phyloP scores from a whole-genome alignment of 1,139 yeast genomes.

The Lodderomyces parapsilosis region DNA sequence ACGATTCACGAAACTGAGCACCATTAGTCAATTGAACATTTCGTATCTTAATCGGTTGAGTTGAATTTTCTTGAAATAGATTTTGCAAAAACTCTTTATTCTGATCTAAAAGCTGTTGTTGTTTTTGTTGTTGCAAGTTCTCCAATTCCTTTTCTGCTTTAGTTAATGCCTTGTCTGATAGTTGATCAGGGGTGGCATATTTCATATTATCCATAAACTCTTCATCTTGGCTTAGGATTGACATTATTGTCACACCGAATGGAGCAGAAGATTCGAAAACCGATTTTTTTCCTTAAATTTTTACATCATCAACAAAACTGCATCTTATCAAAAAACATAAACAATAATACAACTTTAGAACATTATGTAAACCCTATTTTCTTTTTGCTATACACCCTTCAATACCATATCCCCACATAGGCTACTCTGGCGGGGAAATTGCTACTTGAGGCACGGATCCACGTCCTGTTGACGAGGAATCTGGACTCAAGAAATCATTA shows the following conservation, averaged over 20 bases:
- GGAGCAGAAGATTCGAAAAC: neutral
- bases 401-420: no score
- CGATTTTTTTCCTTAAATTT: neutral
- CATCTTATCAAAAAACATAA: slow-evolving; percentile 3
- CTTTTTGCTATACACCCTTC: no score
- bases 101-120: slow-evolving; percentile 36
- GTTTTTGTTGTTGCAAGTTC: slow-evolving; percentile 29
- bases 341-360: slow-evolving; percentile 1
- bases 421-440: slow-evolving; percentile 12
- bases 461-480: neutral
- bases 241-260: slow-evolving; percentile 14
- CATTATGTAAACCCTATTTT: neutral
- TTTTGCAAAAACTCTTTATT: slow-evolving; percentile 39
- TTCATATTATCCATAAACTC: slow-evolving; percentile 17
- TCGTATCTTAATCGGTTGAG: slow-evolving; percentile 44
- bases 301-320: no score
- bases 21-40: slow-evolving; percentile 58
- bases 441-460: slow-evolving; percentile 9
- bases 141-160: slow-evolving; percentile 33
- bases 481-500: slow-evolving; percentile 5
- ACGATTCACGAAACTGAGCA: slow-evolving; percentile 48
- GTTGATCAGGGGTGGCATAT: slow-evolving; percentile 4
- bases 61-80: slow-evolving; percentile 39
- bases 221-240: slow-evolving; percentile 16
- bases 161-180: slow-evolving; percentile 11